Evolutionary conservation across 805 yeast species (phyloP).

Genomic region (Candida chauliodis): DNA sequence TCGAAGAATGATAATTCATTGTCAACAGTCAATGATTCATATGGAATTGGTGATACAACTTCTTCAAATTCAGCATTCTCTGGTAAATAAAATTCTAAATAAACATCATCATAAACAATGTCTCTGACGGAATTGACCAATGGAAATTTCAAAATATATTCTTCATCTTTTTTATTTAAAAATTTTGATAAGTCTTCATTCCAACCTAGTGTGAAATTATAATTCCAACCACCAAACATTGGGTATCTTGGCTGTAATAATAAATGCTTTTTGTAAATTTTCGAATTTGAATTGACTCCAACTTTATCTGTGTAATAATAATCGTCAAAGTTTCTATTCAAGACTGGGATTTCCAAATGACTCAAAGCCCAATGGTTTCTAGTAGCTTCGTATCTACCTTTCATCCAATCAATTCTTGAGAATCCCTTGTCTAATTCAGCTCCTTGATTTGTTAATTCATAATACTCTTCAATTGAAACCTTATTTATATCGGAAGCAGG

Average conservation of each 20-base stretch:
- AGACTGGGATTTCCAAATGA: constrained; percentile 56
- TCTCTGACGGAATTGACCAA: constrained; percentile 69
- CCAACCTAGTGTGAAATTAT: constrained; percentile 97
- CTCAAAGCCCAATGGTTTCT: constrained; percentile 58
- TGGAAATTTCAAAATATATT: constrained; percentile 64
- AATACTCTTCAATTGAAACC: constrained; percentile 77
- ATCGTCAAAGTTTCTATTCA: constrained; percentile 41
- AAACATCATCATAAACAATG: constrained; percentile 60
- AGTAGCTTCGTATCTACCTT: constrained; percentile 44
- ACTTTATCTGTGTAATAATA: constrained; percentile 84
- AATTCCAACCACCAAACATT: constrained; percentile 94
- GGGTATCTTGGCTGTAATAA: constrained; percentile 86
- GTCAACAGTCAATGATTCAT: constrained; percentile 26
- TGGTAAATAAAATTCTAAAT: constrained; percentile 69
- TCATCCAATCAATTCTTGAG: constrained; percentile 75
- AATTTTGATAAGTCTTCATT: constrained; percentile 53
- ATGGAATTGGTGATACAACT: constrained; percentile 54
- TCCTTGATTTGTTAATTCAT: constrained; percentile 73
- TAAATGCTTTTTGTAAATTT: constrained; percentile 40
- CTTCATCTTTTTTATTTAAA: constrained; percentile 38
- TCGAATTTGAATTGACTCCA: constrained; percentile 86
- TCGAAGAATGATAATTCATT: constrained; percentile 65
- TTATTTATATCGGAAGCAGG: constrained; percentile 75
- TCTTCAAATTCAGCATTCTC: constrained; percentile 70
- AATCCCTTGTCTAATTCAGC: constrained; percentile 70